phyloP scores from a whole-genome alignment of 805 yeast genomes.

The Wickerhamiella vanderwaltii region DNA sequence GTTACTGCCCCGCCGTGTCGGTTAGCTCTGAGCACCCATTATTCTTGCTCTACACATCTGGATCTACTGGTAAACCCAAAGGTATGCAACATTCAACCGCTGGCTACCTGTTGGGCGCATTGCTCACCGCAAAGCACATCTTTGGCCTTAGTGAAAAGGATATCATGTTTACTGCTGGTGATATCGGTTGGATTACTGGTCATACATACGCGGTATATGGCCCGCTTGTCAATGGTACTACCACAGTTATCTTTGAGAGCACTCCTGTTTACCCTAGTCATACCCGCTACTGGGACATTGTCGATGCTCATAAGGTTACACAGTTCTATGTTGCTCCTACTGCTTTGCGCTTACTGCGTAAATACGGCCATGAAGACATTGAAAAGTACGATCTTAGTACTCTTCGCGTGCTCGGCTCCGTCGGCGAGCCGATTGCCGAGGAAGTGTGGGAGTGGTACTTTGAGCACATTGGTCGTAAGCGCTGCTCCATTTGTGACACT shows the following conservation, averaged over 20 bases:
- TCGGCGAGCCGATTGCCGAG: conserved; percentile 97
- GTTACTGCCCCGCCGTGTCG: conserved; percentile 76
- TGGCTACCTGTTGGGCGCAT: conserved; percentile 88
- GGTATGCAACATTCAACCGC: conserved; percentile 94
- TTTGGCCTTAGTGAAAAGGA: conserved; percentile 88
- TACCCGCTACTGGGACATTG: conserved; percentile 94
- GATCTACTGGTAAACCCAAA: conserved; percentile 97
- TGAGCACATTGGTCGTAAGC: conserved; percentile 77
- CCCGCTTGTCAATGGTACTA: conserved; percentile 76
- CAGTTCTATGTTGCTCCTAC: conserved; percentile 99
- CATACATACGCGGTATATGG: conserved; percentile 94
- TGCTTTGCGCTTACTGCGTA: conserved; percentile 78
- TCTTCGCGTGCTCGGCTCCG: conserved; percentile 89
- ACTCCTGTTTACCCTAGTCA: conserved; percentile 95
- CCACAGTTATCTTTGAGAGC: conserved; percentile 90
- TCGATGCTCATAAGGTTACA: conserved; percentile 80
- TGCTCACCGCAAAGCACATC: conserved; percentile 80
- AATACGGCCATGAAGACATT: conserved; percentile 81
- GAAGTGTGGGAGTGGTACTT: conserved; percentile 99
- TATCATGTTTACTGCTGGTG: conserved; percentile 91
- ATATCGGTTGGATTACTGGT: conserved; percentile 98
- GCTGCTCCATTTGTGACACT: conserved; percentile 88
- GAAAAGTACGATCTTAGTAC: conserved; percentile 71
- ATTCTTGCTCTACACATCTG: conserved; percentile 91
- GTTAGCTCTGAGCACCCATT: conserved; percentile 90